Evolutionary conservation across 768 basidiomycete species (phyloP), one percentile per base, ranked within the genome.

Genomic region (Trametes coccinea): DNA sequence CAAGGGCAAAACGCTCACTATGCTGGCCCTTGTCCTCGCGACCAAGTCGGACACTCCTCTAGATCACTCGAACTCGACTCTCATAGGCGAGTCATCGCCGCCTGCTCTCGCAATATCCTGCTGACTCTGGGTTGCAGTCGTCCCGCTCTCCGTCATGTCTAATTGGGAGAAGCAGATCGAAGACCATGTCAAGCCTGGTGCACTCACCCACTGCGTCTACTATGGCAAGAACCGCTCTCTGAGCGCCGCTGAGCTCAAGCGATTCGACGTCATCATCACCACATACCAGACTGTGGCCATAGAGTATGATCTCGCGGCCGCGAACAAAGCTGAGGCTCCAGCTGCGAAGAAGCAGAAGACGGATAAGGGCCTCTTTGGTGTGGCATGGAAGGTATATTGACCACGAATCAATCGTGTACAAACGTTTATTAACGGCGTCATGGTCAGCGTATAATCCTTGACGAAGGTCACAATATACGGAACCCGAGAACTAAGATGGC

Each of bases 1-100:
- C 16, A 89, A 46, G 88, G 95, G 95, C 0, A 97, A 96, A 79
- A 97, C 95, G 0, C 77, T 97, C 44, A 93, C 92, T 0, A 93
- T 94, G 83, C 76, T 97, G 43, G 80, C 93, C 5, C 78, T 97
- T 14, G 81, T 94, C 43, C 73, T 95, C 30, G 86, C 90, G 1
- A 95, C 94, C 2, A 89, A 87, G 70, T 69, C 79, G 9, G 89
- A 95, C 46, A 64, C 81, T 11, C 79, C 85, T 0, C 60, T 70
- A 2, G 81, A 79, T 3, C 85, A 80, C 67, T 86, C 83, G 46
- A 85, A 85, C 46, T 76, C 84, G 44, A 95, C 95, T 0, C 80
- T 97, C 34, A 89, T 97, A 30, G 90, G 94, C 90, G 65, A 53
- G 80, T 63, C 63, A 9, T 50, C 29, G 11, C 48, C 31, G 22